These are phyloP conservation scores for Smithsoniella earleae DNA, from an alignment of 163 green algal species.

Conservation along the genomic window DNA sequence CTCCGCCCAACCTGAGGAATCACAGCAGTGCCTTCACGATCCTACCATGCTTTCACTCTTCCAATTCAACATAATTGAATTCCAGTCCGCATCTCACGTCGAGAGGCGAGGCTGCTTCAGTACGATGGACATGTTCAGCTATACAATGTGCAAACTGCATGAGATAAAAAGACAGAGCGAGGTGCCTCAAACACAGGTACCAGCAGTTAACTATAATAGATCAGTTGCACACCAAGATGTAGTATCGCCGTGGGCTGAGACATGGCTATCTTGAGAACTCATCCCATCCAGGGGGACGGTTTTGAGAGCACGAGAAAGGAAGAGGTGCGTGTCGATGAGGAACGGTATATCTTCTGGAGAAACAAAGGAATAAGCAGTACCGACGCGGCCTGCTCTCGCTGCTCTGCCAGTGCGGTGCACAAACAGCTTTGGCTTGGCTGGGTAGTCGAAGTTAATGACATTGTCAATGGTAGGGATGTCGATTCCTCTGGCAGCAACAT, in stretches of 20 bases:
- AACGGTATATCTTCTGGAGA: constrained; percentile 80
- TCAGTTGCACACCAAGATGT: no score
- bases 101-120: no score
- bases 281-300: constrained; percentile 40
- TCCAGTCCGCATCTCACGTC: no score
- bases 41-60: neutral
- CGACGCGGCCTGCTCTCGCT: constrained; percentile 59
- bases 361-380: constrained; percentile 72
- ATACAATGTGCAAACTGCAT: no score
- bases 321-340: constrained; percentile 94
- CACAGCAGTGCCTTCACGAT: neutral
- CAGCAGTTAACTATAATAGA: no score
- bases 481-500: constrained; percentile 92
- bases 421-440: constrained; percentile 89
- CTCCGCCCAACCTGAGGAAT: constrained; percentile 55
- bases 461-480: constrained; percentile 97
- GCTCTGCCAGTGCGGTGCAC: constrained; percentile 79
- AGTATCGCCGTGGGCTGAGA: no score
- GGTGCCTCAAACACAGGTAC: no score
- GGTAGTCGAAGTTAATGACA: constrained; percentile 94
- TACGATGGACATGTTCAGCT: no score
- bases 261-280: neutral
- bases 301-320: constrained; percentile 61
- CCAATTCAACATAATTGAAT: no score
- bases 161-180: no score